These are phyloP conservation scores for Candida andamanensis DNA, from an alignment of 805 yeast species.

Conservation along the genomic window DNA sequence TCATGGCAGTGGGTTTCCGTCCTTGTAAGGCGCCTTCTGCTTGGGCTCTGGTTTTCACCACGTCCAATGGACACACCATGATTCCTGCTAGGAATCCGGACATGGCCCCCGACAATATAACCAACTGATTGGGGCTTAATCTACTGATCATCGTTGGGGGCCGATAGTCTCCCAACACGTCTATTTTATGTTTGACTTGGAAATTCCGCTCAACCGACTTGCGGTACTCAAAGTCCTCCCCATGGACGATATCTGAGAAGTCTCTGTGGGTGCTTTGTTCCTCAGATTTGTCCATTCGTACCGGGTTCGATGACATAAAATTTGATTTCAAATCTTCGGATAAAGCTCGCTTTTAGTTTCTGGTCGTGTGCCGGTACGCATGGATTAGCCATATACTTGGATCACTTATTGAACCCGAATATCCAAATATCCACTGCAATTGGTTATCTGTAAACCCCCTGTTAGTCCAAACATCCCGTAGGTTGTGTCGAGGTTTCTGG, in stretches of 20 bases:
- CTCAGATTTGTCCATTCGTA: conserved; percentile 3
- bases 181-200: conserved; percentile 18
- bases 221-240: conserved; percentile 33
- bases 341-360: background rate
- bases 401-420: no score
- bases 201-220: conserved; percentile 16
- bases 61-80: conserved; percentile 91
- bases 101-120: conserved; percentile 86
- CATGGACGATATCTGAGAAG: conserved; percentile 34
- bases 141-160: conserved; percentile 19
- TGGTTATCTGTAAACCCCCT: no score
- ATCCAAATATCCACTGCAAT: no score
- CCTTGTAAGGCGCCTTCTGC: conserved; percentile 64
- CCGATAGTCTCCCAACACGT: conserved; percentile 12
- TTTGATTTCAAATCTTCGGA: background rate
- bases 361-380: background rate
- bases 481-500: no score
- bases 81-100: conserved; percentile 90
- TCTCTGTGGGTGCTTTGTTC: conserved; percentile 11
- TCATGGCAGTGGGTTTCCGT: conserved; percentile 33
- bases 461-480: no score
- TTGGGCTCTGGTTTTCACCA: conserved; percentile 88
- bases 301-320: conserved; percentile 1
- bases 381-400: no score
- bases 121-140: conserved; percentile 48